Conservation (phyloP, 2,329 filamentous ascomycete genomes). For the Diaporthe citriasiana region DNA sequence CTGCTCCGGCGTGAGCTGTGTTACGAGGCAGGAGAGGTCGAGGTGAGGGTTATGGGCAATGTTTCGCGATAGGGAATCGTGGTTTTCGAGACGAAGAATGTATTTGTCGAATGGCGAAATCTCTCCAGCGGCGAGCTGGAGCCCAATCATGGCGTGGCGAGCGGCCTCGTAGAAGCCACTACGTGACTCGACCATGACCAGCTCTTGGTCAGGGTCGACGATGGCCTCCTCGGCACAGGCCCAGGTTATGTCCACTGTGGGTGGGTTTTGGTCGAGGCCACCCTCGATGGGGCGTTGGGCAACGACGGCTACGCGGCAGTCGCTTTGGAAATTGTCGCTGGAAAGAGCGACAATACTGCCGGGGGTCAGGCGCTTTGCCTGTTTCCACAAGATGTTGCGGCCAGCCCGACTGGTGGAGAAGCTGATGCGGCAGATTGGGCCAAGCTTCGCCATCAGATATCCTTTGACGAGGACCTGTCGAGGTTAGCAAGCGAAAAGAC, state of each 20-base stretch:
- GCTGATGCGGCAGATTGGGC: slow-evolving; percentile 75
- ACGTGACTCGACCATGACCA: slow-evolving; percentile 84
- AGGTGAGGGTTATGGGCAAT: slow-evolving; percentile 49
- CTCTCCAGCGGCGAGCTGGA: slow-evolving; percentile 73
- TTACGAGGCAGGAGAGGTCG: slow-evolving; percentile 53
- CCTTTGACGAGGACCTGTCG: slow-evolving; percentile 75
- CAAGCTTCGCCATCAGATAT: slow-evolving; percentile 72
- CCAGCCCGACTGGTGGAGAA: slow-evolving; percentile 78
- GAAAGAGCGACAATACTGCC: slow-evolving; percentile 69
- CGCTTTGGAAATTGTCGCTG: slow-evolving; percentile 72
- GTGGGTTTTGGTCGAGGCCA: slow-evolving; percentile 75
- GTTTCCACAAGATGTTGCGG: slow-evolving; percentile 76
- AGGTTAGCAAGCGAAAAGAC: neutral
- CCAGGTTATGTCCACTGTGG: slow-evolving; percentile 83
- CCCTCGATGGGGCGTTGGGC: slow-evolving; percentile 75
- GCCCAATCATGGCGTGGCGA: slow-evolving; percentile 78
- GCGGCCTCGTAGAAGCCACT: slow-evolving; percentile 83
- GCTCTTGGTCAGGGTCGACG: slow-evolving; percentile 78
- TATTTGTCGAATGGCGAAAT: slow-evolving; percentile 75
- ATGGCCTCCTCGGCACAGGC: slow-evolving; percentile 68
- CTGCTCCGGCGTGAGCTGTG: slow-evolving; percentile 46
- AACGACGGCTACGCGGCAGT: slow-evolving; percentile 79
- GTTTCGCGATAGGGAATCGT: slow-evolving; percentile 50
- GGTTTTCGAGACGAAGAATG: slow-evolving; percentile 63
- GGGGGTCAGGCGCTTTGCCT: slow-evolving; percentile 65